These are phyloP conservation scores for Amaranthus tricolor DNA, from an alignment of 179 eudicot species.

Conservation along the genomic window DNA sequence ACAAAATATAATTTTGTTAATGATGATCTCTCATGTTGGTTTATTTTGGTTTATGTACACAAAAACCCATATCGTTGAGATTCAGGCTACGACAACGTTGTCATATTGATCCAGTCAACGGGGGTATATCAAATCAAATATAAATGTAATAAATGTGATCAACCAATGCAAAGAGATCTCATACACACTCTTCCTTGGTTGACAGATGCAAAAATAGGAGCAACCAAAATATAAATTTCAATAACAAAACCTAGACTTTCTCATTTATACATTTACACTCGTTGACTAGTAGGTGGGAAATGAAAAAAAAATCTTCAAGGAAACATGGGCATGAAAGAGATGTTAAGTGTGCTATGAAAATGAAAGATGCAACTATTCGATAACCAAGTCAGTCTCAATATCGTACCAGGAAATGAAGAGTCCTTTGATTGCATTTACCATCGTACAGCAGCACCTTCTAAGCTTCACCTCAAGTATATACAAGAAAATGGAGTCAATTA, in stretches of 20 bases:
- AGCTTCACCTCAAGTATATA: conserved; percentile 22
- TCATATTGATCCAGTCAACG: no score
- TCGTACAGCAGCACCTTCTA: conserved; percentile 15
- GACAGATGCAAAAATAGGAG: neutral
- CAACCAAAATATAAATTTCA: neutral
- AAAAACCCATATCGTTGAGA: no score
- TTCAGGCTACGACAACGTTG: no score
- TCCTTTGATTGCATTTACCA: conserved; percentile 80
- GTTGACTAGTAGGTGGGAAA: neutral
- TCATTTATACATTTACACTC: neutral
- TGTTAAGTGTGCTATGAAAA: neutral
- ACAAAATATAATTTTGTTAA: no score
- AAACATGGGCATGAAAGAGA: neutral
- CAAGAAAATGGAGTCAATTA: neutral
- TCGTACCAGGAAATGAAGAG: conserved; percentile 63
- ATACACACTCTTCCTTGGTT: neutral
- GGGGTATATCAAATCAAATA: neutral
- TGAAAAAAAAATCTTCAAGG: neutral
- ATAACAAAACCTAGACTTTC: neutral
- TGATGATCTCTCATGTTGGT: no score
- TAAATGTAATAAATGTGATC: neutral
- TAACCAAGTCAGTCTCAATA: neutral
- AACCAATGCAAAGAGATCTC: neutral
- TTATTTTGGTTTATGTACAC: no score
- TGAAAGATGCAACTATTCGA: neutral